phyloP scores from a whole-genome alignment of 1,284 basidiomycete species.

The Fomitopsis betulina region DNA sequence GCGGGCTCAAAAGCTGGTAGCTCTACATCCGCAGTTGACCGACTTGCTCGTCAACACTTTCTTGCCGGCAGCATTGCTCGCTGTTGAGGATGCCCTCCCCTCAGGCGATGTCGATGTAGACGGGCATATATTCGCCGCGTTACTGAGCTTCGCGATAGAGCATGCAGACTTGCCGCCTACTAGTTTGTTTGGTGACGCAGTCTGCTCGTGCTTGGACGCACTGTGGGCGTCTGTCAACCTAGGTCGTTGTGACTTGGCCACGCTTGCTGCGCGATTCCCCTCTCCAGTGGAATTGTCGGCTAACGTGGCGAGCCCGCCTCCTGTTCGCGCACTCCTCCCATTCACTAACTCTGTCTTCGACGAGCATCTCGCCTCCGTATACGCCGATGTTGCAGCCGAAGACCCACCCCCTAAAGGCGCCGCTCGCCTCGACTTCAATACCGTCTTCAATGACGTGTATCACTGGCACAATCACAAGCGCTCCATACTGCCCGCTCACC shows the following conservation, averaged over 20 bases:
- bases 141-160: constrained; percentile 32
- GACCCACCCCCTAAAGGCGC: constrained; percentile 10
- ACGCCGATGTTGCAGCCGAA: constrained; percentile 24
- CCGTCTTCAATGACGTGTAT: constrained; percentile 43
- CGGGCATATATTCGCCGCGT: constrained; percentile 43
- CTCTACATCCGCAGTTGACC: constrained; percentile 27
- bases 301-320: neutral
- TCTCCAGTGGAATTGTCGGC: neutral
- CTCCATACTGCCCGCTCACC: constrained; percentile 48
- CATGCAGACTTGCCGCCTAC: constrained; percentile 17
- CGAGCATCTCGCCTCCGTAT: constrained; percentile 36
- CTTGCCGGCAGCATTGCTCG: constrained; percentile 34
- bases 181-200: constrained; percentile 29
- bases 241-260: constrained; percentile 12
- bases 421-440: constrained; percentile 35
- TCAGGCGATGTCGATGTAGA: constrained; percentile 40
- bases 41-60: constrained; percentile 30
- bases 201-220: constrained; percentile 19
- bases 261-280: constrained; percentile 10
- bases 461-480: constrained; percentile 56
- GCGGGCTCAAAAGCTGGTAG: constrained; percentile 33
- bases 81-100: constrained; percentile 25
- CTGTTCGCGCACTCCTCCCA: constrained; percentile 34
- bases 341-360: constrained; percentile 51
- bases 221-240: constrained; percentile 21